These are phyloP conservation scores for Talaromyces verruculosus DNA, from an alignment of 2,329 filamentous ascomycete species.

Conservation along the genomic window DNA sequence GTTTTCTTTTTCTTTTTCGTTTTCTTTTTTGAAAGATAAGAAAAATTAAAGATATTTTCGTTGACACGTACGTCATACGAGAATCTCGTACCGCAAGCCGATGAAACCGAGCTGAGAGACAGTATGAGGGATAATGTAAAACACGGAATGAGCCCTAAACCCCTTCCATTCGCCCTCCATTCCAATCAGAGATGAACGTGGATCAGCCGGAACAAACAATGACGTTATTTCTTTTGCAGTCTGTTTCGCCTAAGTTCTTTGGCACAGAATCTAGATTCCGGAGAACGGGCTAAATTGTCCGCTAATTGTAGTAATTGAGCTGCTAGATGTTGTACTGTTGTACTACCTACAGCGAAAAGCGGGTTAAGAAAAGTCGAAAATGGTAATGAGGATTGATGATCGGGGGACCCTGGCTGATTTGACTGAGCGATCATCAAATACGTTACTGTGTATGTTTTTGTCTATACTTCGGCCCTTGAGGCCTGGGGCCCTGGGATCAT, in stretches of 20 bases:
- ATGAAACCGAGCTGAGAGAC: neutral
- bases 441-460: neutral
- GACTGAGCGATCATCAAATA: neutral
- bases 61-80: neutral
- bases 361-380: neutral
- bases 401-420: neutral
- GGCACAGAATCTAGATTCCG: conserved; percentile 1
- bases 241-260: neutral
- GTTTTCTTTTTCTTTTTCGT: no score
- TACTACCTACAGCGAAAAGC: neutral
- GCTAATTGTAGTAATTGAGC: neutral
- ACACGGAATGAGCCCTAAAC: neutral
- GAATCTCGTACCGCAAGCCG: neutral
- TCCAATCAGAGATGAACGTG: conserved; percentile 2
- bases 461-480: neutral
- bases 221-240: neutral
- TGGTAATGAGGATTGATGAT: conserved; percentile 5
- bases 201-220: conserved; percentile 10
- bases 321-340: neutral
- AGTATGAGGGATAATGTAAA: conserved; percentile 2
- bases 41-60: no score
- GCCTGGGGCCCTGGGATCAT: neutral
- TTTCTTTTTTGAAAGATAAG: no score
- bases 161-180: neutral
- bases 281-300: neutral